A percentile compares a stretch with the other conserved stretches of the same genome.
Conservation (phyloP, 2,329 filamentous ascomycete species). For the Colletotrichum gigasporum region DNA sequence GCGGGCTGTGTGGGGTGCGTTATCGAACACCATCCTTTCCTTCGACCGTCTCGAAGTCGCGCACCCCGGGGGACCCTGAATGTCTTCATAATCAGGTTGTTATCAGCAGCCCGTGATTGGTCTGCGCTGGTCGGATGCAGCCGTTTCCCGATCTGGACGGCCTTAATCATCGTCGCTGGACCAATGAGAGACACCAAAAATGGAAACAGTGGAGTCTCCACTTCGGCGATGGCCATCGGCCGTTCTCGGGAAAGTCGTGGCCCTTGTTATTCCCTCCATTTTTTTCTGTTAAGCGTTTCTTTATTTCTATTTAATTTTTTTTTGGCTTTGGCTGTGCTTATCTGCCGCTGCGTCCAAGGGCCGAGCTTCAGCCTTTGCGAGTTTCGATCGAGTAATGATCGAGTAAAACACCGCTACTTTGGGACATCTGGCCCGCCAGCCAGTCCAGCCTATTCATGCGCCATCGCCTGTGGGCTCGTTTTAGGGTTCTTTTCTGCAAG, state of each 20-base stretch:
- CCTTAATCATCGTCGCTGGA: background rate
- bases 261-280: background rate
- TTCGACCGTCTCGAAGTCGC: background rate
- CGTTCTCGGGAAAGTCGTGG: slow-evolving; percentile 12
- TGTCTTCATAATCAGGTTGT: slow-evolving; percentile 19
- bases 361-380: slow-evolving; percentile 32
- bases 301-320: background rate
- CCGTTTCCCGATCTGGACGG: slow-evolving; percentile 18
- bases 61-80: slow-evolving; percentile 24
- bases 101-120: slow-evolving; percentile 29
- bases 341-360: slow-evolving; percentile 8
- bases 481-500: background rate
- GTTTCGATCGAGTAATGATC: slow-evolving; percentile 59
- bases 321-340: background rate
- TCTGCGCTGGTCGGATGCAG: slow-evolving; percentile 5
- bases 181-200: slow-evolving; percentile 1
- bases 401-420: slow-evolving; percentile 44
- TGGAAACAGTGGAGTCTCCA: background rate
- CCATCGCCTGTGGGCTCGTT: background rate
- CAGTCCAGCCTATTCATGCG: background rate
- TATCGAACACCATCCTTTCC: slow-evolving; percentile 9
- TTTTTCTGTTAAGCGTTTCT: background rate
- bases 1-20: slow-evolving; percentile 15
- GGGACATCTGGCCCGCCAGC: slow-evolving; percentile 6
- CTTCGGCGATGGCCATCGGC: slow-evolving; percentile 1